Percentiles rank a stretch among this genome's conserved stretches.
Conservation (phyloP, 1,284 basidiomycete genomes). For the Apiotrichum laibachii region DNA sequence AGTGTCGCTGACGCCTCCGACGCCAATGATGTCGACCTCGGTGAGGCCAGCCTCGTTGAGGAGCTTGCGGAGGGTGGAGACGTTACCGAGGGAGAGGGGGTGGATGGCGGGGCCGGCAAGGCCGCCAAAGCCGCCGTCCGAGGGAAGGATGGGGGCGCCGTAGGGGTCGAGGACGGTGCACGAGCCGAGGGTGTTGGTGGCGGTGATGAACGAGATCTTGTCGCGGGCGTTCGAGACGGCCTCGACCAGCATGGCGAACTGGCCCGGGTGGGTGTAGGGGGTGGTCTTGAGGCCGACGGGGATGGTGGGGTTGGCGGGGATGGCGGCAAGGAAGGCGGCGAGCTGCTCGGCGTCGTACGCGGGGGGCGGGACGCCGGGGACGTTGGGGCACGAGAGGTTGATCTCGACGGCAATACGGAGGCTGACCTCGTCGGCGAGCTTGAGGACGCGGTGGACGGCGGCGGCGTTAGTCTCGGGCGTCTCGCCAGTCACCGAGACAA, state of each 20-base stretch:
- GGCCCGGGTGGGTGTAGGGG: constrained; percentile 19
- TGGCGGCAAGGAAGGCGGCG: constrained; percentile 11
- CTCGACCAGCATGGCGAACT: constrained; percentile 19
- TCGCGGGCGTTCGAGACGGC: constrained; percentile 6
- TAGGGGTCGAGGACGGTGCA: constrained; percentile 10
- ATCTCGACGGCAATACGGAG: constrained; percentile 18
- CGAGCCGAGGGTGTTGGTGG: constrained; percentile 19
- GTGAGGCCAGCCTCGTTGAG: constrained; percentile 8
- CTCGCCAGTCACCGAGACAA: constrained; percentile 17
- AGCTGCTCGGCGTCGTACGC: constrained; percentile 22
- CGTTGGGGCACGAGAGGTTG: constrained; percentile 23
- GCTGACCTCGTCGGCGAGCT: neutral
- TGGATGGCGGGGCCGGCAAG: constrained; percentile 20
- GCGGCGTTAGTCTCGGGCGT: constrained; percentile 15
- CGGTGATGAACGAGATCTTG: constrained; percentile 17
- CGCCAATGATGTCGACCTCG: constrained; percentile 16
- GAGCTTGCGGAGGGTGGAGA: constrained; percentile 10
- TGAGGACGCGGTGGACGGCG: constrained; percentile 13
- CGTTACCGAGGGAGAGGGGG: constrained; percentile 20
- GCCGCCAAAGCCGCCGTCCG: constrained; percentile 19
- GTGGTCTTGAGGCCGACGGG: constrained; percentile 21
- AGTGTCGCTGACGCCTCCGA: constrained; percentile 18
- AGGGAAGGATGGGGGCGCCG: constrained; percentile 5
- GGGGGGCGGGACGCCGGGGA: constrained; percentile 20
- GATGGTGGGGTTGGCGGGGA: constrained; percentile 8